A percentile compares a stretch with the other conserved stretches of the same genome.
Evolutionary conservation across 352 stramenopile genomes (phyloP).

Genomic region (Phytophthora europaea): DNA sequence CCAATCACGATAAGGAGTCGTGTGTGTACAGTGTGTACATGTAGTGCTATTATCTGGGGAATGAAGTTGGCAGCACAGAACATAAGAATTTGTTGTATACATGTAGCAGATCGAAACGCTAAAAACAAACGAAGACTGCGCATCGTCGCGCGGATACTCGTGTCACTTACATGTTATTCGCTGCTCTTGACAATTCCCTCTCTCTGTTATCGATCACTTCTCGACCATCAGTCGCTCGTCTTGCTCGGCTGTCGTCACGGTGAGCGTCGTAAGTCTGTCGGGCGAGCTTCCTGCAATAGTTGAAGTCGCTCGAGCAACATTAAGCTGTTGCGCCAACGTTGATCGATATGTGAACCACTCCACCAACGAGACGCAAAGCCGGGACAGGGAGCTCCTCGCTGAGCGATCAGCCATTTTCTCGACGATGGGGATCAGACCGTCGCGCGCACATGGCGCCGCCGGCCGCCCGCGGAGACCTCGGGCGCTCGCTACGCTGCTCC

Average conservation of each 20-base stretch:
- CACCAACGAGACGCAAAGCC: conserved; percentile 6
- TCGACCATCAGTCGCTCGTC: not conserved
- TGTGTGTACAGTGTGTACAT: too few species aligned
- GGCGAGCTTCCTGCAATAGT: not conserved
- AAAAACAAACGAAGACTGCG: not conserved
- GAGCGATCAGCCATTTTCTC: conserved; percentile 22
- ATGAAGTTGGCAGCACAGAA: not conserved
- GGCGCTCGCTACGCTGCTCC: conserved; percentile 7
- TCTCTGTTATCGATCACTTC: not conserved
- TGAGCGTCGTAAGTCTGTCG: not conserved
- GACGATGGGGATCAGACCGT: conserved; percentile 35
- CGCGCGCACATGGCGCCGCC: conserved; percentile 17
- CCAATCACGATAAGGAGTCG: not conserved
- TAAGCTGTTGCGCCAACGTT: conserved; percentile 28
- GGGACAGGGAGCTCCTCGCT: conserved; percentile 11
- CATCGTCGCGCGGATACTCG: not conserved
- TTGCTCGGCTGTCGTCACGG: too few species aligned
- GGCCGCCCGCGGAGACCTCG: conserved; percentile 2
- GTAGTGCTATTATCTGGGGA: not conserved
- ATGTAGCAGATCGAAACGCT: not conserved
- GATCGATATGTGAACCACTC: conserved; percentile 14
- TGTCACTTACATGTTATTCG: not conserved
- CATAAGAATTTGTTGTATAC: not conserved
- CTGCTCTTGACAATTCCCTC: not conserved
- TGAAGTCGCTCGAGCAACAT: not conserved